Base-by-base conservation (phyloP, 352 stramenopile genomes). In the Phytophthora hibernalis region DNA sequence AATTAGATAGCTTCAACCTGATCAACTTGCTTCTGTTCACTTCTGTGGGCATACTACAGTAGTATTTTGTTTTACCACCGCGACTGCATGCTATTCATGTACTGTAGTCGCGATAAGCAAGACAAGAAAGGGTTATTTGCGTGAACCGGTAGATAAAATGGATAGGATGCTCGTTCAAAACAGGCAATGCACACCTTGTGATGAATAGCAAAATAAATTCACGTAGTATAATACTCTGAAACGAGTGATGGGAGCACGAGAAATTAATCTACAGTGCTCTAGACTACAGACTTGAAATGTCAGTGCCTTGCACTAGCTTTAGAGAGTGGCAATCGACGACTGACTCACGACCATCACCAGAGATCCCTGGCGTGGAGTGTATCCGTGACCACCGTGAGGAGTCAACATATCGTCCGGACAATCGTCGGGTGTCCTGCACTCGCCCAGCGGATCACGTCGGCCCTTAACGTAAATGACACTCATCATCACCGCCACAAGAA, bases 321-420 rank as follows among this genome's bases (percentile, higher is more conserved):
- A 76, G 37, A 80, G 59, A 44, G 73, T 78, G 54, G 69, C 69
- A 54, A 78, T 76, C 43, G 71, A 70, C 26, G 69, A 68, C 20
- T 74, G 65, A 58, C 73, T 80, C 50, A 71, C 56, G 12, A 78
- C 73, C 61, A 65, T 54, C 16, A 80, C 73, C 15, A 80, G 57
- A 15, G 66, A 74, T 35, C 60, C 64, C 28, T 76, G 52, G 18
- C 54, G 62, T 5, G 73, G 69, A 24, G 68, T 80, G 42, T 61
- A 67, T 40, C 54, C 64, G 54, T 28, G 48, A 9, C 53, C 53
- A 38, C 48, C 50, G 20, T 66, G 49, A 0, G 70, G 58, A 42
- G 59, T 74, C 38, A 66, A 30, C 6, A 70, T 33, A 40, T 61
- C 60, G 7, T 59, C 42, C 1, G 37, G 54, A 13, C 49, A 37